Percentiles rank a stretch among this genome's conserved stretches.
phyloP scores from a whole-genome alignment of 1,284 basidiomycete genomes.

The Phenoliferia sp. region DNA sequence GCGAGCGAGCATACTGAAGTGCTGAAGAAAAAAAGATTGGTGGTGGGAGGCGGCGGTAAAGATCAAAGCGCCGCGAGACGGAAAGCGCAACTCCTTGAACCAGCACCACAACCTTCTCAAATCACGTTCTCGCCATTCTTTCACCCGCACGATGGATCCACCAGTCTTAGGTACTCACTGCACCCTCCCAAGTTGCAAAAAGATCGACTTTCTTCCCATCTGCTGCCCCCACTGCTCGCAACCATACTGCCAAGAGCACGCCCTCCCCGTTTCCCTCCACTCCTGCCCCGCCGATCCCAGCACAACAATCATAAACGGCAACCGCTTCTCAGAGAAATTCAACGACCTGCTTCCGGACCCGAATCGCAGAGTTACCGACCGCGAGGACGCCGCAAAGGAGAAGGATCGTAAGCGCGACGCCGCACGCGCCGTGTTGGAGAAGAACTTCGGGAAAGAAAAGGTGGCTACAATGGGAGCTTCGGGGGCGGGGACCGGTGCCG shows the following conservation, averaged over 20 bases:
- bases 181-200: constrained; percentile 8
- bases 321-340: neutral
- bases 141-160: neutral
- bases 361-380: constrained; percentile 6
- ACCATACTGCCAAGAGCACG: constrained; percentile 43
- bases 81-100: too few species aligned
- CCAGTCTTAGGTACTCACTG: constrained; percentile 12
- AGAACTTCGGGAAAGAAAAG: constrained; percentile 7
- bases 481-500: neutral
- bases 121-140: neutral
- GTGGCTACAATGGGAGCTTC: neutral
- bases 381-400: neutral
- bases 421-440: constrained; percentile 13
- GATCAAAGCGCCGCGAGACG: too few species aligned
- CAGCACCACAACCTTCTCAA: neutral
- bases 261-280: constrained; percentile 42
- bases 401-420: neutral
- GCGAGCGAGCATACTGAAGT: neutral
- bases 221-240: constrained; percentile 11
- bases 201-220: constrained; percentile 24
- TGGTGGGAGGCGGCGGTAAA: too few species aligned
- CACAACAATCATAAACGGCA: neutral
- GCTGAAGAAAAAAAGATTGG: too few species aligned
- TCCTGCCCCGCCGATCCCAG: constrained; percentile 9
- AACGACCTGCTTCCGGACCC: constrained; percentile 20